Conservation (phyloP, 768 basidiomycete species). For the Tylopilus cervinicoccineus region DNA sequence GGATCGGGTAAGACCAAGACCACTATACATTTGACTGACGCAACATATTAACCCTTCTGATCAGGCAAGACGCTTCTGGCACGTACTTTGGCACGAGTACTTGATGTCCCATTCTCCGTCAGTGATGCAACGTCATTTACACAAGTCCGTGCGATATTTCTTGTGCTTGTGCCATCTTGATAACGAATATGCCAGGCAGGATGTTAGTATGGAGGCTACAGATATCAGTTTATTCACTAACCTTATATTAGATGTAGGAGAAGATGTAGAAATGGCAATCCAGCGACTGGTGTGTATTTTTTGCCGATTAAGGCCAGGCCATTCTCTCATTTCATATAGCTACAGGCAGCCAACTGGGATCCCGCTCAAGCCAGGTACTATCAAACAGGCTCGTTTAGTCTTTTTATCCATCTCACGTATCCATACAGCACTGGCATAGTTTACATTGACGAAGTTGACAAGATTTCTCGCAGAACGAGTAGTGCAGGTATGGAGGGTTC, state of each 20-base stretch:
- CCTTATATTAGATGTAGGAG: slow-evolving; percentile 72
- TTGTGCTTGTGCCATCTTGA: slow-evolving; percentile 2
- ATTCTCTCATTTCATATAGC: slow-evolving; percentile 35
- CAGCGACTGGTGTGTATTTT: slow-evolving; percentile 68
- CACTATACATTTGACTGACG: slow-evolving; percentile 10
- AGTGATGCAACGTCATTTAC: slow-evolving; percentile 95
- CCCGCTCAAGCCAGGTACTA: slow-evolving; percentile 74
- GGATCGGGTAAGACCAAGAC: slow-evolving; percentile 61
- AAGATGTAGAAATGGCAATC: slow-evolving; percentile 92
- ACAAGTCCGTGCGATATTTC: slow-evolving; percentile 47
- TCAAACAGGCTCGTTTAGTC: background rate
- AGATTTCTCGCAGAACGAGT: slow-evolving; percentile 65
- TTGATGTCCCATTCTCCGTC: slow-evolving; percentile 93
- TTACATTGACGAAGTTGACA: slow-evolving; percentile 96
- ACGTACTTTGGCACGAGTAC: slow-evolving; percentile 83
- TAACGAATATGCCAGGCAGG: slow-evolving; percentile 48
- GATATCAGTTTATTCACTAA: slow-evolving; percentile 1
- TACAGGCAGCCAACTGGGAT: slow-evolving; percentile 91
- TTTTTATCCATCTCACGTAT: slow-evolving; percentile 4
- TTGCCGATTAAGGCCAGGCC: background rate
- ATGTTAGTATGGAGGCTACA: slow-evolving; percentile 45
- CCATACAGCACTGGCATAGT: slow-evolving; percentile 81
- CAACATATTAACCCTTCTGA: slow-evolving; percentile 1
- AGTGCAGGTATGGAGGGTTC: slow-evolving; percentile 62
- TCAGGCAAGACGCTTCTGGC: slow-evolving; percentile 87